These are phyloP conservation scores for Cyathus striatus DNA, from an alignment of 768 basidiomycete species.

Conservation along the genomic window DNA sequence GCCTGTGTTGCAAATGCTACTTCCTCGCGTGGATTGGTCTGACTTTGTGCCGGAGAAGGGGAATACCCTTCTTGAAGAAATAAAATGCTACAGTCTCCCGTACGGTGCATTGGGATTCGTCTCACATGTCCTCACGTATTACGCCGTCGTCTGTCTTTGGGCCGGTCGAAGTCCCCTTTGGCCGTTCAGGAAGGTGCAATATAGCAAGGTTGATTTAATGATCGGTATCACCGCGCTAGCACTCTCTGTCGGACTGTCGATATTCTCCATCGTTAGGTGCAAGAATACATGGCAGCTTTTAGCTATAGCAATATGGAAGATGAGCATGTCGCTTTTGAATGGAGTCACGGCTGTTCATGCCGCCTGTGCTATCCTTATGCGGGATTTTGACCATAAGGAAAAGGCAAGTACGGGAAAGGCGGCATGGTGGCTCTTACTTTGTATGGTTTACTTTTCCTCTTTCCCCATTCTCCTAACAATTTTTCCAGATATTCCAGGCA, in stretches of 20 bases:
- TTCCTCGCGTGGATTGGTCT: no score
- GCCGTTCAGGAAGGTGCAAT: conserved; percentile 1
- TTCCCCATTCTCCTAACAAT: background rate
- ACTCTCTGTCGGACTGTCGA: conserved; percentile 1
- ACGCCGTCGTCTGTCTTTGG: conserved; percentile 5
- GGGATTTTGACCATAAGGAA: conserved; percentile 23
- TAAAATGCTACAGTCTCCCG: conserved; percentile 8
- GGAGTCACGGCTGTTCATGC: conserved; percentile 4
- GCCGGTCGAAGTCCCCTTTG: conserved; percentile 3
- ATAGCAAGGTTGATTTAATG: conserved; percentile 3
- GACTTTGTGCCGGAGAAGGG: background rate
- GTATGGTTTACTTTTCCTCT: conserved; percentile 6
- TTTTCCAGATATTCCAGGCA: conserved; percentile 19
- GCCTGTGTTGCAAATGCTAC: no score
- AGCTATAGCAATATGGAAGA: conserved; percentile 4
- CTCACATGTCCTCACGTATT: conserved; percentile 7
- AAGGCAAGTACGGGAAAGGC: conserved; percentile 8
- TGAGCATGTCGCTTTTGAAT: conserved; percentile 6
- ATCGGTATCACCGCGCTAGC: background rate
- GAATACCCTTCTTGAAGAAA: background rate
- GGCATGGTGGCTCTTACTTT: conserved; percentile 17
- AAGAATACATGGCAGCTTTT: conserved; percentile 6
- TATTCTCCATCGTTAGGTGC: conserved; percentile 1
- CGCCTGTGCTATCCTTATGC: conserved; percentile 5
- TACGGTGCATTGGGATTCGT: conserved; percentile 7